Base-by-base conservation (phyloP, 1,284 basidiomycete species). In the Cutaneotrichosporon arboriforme region DNA sequence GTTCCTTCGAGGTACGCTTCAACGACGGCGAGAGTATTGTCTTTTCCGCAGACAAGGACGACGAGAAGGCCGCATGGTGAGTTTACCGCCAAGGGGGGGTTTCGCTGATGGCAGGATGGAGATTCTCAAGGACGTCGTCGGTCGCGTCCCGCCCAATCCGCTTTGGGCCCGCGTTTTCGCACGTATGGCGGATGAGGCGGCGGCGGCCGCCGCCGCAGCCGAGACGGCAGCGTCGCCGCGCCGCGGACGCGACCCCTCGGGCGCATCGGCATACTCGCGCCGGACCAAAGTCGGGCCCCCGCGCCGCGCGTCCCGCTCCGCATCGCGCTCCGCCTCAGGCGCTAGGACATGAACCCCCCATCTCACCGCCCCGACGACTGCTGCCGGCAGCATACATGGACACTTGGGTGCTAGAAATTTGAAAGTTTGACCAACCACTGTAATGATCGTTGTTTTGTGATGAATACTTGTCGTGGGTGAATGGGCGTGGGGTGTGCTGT, bases 1-100 rank as follows among this genome's bases (percentile, higher is more conserved):
- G 89, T 43, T 90, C 87, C 3, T 97, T 97, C 82, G 81, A 86
- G 47, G 75, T 98, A 45, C 75, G 85, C 8, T 97, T 98, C 75
- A 81, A 83, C 4, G 81, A 84, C 47, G 82, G 84, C 37, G 84
- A 93, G 65, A 82, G 85, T 52, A 96, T 97, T 60, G 75, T 81
- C 5, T 97, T 97, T 78, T 91, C 87, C 65, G 90, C 93, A 31
- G 93, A 97, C 73, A 87, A 84, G 12, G 88, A 93, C 60, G 85
- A 85, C 57, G 88, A 92, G 69, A 97, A 96, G 76, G 75, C 78
- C 14, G 81, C 80, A 75, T 98, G 93, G 93, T 90, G 70, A 66
- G 85, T 79, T 15, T 54, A 35, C 15, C 41, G 3, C 4, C 39
- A 13, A 10, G 34, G 23, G 34, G 52, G 39, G 20, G 14, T 58